phyloP scores from a whole-genome alignment of 371 early-diverging fungal species.

The Capniomyces stellatus region DNA sequence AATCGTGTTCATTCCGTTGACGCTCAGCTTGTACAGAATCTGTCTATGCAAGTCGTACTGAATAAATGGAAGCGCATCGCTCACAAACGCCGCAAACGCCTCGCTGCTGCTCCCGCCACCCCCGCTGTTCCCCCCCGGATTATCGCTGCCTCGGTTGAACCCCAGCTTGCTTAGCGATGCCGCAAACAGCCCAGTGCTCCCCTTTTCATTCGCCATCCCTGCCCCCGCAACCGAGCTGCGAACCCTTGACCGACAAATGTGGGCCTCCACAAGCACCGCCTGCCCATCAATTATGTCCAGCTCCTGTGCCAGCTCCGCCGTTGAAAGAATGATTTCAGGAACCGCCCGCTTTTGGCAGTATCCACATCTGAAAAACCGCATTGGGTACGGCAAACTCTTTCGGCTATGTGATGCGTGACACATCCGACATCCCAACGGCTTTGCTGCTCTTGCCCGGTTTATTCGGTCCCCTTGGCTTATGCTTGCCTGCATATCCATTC shows the following conservation, averaged over 20 bases:
- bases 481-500: too few species aligned
- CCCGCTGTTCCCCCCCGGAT: constrained; percentile 2
- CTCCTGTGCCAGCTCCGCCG: constrained; percentile 48
- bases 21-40: constrained; percentile 45
- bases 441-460: too few species aligned
- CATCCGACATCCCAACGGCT: constrained; percentile 31
- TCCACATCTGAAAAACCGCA: constrained; percentile 39
- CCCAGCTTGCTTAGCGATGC: constrained; percentile 2
- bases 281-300: constrained; percentile 30
- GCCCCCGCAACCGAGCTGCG: constrained; percentile 9
- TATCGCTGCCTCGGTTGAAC: background rate
- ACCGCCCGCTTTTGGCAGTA: constrained; percentile 43
- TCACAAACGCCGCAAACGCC: constrained; percentile 33
- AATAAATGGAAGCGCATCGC: constrained; percentile 54
- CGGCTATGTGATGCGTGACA: constrained; percentile 44
- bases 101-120: constrained; percentile 20
- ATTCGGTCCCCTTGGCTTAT: too few species aligned
- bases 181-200: constrained; percentile 1
- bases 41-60: constrained; percentile 64
- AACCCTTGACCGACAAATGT: constrained; percentile 43
- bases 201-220: background rate
- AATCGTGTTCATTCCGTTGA: constrained; percentile 49
- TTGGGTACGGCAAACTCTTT: constrained; percentile 41
- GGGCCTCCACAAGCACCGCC: constrained; percentile 30
- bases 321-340: constrained; percentile 46